Base-by-base conservation (phyloP, 208 protist genomes). In the Acanthamoeba castellanii region DNA sequence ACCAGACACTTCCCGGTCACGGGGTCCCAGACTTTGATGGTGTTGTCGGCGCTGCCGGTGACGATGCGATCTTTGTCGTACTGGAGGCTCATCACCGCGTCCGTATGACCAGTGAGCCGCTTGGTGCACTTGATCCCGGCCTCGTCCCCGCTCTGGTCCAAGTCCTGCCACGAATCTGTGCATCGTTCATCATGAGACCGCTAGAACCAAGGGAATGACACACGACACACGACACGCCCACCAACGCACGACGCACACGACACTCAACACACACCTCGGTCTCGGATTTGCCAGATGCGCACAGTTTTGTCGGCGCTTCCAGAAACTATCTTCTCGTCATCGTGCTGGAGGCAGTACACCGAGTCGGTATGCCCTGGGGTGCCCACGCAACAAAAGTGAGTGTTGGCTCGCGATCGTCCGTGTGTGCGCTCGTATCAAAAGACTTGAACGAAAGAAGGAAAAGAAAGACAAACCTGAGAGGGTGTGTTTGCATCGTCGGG, bases 321-420 rank as follows among this genome's bases (percentile, higher is more conserved):
- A 5, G 57, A 74, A 11, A 92, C 61, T 13, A 92, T 92, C 34
- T 37, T 66, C 11, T 92, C 87, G 55, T 72, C 6, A 22, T 92
- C 87, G 57, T 92, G 61, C 32, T 92, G 87, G 9, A 92, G 13
- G 57, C 87, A 92, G 87, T 92, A 92, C 22, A 92, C 87, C 18
- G 32, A 92, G 27, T 92, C 57, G 2, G 55, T 74, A 32, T 92
- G 87, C 11, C 87, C 87, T n/a, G n/a, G n/a, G n/a, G n/a, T 55
- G 6, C 50, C 50, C 50, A 1, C 50, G 13, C 50, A 1, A 55
- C 59, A 22, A n/a, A 8, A 18, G 59, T 22, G 25, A n/a, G 52
- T 57, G 52, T 57, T 57, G 11, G 16, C 52, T 20, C 52, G 16
- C 52, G 50, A 11, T 9, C 14, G 50, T 55, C 7, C 50, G 14